phyloP scores from a whole-genome alignment of 169 alveolate species.

The Blepharisma undulans region DNA sequence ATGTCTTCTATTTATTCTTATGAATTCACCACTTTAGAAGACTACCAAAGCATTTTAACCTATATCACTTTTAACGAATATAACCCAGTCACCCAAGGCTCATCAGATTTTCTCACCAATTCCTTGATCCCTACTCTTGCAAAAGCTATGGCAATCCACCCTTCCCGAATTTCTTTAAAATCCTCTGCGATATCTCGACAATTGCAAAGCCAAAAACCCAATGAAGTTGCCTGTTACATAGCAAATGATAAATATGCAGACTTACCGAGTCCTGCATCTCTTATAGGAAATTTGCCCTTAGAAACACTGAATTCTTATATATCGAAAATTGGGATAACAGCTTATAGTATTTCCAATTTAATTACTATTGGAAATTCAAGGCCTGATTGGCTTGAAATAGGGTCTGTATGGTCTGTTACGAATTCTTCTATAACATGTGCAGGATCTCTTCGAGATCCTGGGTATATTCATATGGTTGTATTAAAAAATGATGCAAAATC shows the following conservation, averaged over 20 bases:
- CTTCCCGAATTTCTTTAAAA: neutral
- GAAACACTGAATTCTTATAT: neutral
- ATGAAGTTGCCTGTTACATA: neutral
- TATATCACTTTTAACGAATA: neutral
- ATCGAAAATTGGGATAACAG: neutral
- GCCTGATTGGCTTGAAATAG: neutral
- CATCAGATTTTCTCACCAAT: neutral
- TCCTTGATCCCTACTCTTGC: neutral
- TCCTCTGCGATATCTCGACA: neutral
- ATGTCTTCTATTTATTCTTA: neutral
- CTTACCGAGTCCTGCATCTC: neutral
- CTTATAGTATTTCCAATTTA: neutral
- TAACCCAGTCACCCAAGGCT: neutral
- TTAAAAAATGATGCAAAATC: neutral
- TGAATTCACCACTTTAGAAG: neutral
- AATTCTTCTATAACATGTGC: neutral
- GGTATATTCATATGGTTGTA: neutral
- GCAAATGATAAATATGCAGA: slow-evolving; percentile 2
- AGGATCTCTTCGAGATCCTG: neutral
- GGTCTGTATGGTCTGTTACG: neutral
- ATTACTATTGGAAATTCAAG: neutral
- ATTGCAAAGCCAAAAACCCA: neutral
- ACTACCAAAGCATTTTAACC: neutral
- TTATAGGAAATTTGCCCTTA: neutral
- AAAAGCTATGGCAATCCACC: neutral